These are phyloP conservation scores for Eudorina sp. DNA, from an alignment of 139 green algal species.

Conservation along the genomic window DNA sequence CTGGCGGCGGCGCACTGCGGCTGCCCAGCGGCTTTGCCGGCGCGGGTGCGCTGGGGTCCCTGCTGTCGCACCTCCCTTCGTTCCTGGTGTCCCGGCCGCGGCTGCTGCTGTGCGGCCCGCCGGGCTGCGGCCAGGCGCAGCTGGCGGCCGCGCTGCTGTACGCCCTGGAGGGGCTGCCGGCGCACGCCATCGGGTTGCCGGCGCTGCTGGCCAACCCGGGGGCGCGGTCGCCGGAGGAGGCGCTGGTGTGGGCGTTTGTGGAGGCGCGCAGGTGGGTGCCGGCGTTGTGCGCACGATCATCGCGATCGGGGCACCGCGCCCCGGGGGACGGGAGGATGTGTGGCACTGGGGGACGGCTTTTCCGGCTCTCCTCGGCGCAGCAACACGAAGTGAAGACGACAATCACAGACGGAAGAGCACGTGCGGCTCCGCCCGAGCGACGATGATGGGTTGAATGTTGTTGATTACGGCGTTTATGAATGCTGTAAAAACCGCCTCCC, in stretches of 20 bases:
- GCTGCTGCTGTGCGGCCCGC: conserved; percentile 77
- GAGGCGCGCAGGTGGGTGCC: conserved; percentile 74
- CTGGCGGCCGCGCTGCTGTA: conserved; percentile 87
- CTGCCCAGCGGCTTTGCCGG: not conserved
- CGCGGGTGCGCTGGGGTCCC: not conserved
- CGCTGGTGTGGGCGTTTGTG: conserved; percentile 86
- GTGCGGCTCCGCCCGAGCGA: too few species aligned
- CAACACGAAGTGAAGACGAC: too few species aligned
- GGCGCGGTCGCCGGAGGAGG: conserved; percentile 88
- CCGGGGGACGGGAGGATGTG: too few species aligned
- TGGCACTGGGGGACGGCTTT: too few species aligned
- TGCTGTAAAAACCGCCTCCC: too few species aligned
- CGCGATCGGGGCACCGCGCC: too few species aligned
- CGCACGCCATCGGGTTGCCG: conserved; percentile 86
- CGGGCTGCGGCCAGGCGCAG: conserved; percentile 71
- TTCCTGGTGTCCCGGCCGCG: conserved; percentile 67
- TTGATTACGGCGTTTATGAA: too few species aligned
- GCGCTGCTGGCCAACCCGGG: conserved; percentile 82
- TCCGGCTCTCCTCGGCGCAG: too few species aligned
- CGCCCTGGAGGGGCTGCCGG: conserved; percentile 86
- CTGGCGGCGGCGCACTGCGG: not conserved
- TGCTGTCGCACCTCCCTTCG: conserved; percentile 9
- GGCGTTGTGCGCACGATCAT: too few species aligned
- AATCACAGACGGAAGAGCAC: too few species aligned
- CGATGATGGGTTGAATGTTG: too few species aligned